A percentile compares a stretch with the other conserved stretches of the same genome.
Evolutionary conservation across 176 grass and related monocot genomes (phyloP).

Genomic region (Hsuehochloa calcarea): DNA sequence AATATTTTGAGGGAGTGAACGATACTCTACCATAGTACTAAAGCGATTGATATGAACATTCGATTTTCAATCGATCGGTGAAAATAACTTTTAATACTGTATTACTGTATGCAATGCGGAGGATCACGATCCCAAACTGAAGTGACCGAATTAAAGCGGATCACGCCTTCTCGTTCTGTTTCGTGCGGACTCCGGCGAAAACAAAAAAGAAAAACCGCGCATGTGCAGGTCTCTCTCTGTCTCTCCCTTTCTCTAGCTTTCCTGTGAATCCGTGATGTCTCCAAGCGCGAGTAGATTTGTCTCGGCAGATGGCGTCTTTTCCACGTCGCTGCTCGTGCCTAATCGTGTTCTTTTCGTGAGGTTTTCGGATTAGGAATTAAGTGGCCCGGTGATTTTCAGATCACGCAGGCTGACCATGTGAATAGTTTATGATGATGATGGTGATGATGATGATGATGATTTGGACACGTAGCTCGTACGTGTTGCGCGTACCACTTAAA

Average conservation of each 20-base stretch:
- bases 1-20: no score
- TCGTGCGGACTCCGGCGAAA: conserved; percentile 10
- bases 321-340: neutral
- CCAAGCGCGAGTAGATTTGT: neutral
- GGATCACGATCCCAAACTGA: neutral
- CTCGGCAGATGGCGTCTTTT: neutral
- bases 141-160: neutral
- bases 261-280: neutral
- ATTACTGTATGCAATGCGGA: no score
- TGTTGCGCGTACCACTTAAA: neutral
- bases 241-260: neutral
- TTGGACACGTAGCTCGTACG: neutral
- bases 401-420: neutral
- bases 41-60: no score
- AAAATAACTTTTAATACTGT: no score
- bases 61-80: no score
- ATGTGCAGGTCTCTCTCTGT: neutral
- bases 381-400: neutral
- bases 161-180: conserved; percentile 27
- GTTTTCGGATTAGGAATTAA: neutral
- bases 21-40: no score
- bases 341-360: neutral
- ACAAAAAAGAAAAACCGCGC: neutral
- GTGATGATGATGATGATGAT: neutral
- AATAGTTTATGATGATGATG: neutral